phyloP scores from a whole-genome alignment of 371 early-diverging fungal genomes.

The Circinella umbellata region DNA sequence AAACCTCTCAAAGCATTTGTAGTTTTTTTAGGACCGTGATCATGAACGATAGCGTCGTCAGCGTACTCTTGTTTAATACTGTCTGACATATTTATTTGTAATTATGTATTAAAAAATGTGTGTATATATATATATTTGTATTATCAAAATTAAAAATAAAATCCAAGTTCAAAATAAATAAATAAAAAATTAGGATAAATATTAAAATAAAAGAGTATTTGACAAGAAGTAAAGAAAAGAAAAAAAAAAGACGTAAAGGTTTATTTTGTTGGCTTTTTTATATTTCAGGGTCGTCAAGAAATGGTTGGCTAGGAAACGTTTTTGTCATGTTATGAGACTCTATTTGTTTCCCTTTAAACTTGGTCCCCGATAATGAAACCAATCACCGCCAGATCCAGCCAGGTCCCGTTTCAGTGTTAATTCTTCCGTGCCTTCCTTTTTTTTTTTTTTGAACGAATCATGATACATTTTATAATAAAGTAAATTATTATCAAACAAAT shows the following conservation, averaged over 20 bases:
- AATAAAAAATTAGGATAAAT: neutral
- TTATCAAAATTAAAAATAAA: no score
- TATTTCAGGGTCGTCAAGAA: constrained; percentile 3
- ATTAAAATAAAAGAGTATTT: neutral
- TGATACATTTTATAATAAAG: neutral
- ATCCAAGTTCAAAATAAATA: neutral
- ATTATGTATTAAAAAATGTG: neutral
- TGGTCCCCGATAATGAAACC: constrained; percentile 13
- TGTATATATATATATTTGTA: neutral
- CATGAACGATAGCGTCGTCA: constrained; percentile 6
- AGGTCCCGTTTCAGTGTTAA: constrained; percentile 5
- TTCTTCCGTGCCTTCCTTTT: neutral
- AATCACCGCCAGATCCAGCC: constrained; percentile 16
- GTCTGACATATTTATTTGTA: neutral
- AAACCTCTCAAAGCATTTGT: constrained; percentile 27
- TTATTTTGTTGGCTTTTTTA: neutral
- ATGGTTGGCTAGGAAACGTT: constrained; percentile 2
- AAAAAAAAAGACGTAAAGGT: neutral
- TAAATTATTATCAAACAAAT: no score
- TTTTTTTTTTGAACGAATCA: no score
- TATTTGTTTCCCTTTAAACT: neutral
- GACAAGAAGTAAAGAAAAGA: neutral
- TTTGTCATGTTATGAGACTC: no score
- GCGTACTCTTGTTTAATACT: constrained; percentile 9
- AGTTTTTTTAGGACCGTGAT: constrained; percentile 9